Evolutionary conservation across 805 yeast genomes (phyloP).

Genomic region (Metschnikowia hibisci): DNA sequence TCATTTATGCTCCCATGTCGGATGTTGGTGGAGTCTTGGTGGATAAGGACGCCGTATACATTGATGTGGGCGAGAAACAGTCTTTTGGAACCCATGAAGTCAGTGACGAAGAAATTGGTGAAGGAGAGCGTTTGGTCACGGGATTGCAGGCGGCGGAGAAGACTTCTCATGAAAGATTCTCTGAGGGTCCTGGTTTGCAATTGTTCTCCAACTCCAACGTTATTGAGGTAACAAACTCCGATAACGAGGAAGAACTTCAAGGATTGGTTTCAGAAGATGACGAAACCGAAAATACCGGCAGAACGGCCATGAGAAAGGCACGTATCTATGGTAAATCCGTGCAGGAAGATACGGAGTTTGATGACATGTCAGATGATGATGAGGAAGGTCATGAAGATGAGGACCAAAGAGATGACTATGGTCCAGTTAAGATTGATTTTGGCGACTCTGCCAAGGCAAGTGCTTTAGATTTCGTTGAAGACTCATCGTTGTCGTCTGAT

Average conservation of each 20-base stretch:
- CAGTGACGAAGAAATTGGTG: slow-evolving; percentile 65
- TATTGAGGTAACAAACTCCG: slow-evolving; percentile 28
- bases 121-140: slow-evolving; percentile 84
- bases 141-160: slow-evolving; percentile 68
- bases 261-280: slow-evolving; percentile 30
- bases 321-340: slow-evolving; percentile 54
- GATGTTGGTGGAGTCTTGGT: slow-evolving; percentile 98
- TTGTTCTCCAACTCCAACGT: slow-evolving; percentile 64
- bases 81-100: slow-evolving; percentile 39
- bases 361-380: slow-evolving; percentile 38
- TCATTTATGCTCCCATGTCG: slow-evolving; percentile 98
- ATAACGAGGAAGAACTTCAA: slow-evolving; percentile 35
- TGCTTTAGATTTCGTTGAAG: slow-evolving; percentile 43
- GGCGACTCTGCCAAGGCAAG: slow-evolving; percentile 29
- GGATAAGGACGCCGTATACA: slow-evolving; percentile 96
- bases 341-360: slow-evolving; percentile 44
- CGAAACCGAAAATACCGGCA: slow-evolving; percentile 50
- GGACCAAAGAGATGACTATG: slow-evolving; percentile 16
- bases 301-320: slow-evolving; percentile 55
- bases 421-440: slow-evolving; percentile 46
- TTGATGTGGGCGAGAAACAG: slow-evolving; percentile 64
- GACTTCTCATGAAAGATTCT: slow-evolving; percentile 53
- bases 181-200: slow-evolving; percentile 66
- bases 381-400: slow-evolving; percentile 39
- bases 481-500: slow-evolving; percentile 42